Evolutionary conservation across 2,329 filamentous ascomycete species (phyloP), one percentile per base, ranked within the genome.

Genomic region (Diaporthe ampelina): DNA sequence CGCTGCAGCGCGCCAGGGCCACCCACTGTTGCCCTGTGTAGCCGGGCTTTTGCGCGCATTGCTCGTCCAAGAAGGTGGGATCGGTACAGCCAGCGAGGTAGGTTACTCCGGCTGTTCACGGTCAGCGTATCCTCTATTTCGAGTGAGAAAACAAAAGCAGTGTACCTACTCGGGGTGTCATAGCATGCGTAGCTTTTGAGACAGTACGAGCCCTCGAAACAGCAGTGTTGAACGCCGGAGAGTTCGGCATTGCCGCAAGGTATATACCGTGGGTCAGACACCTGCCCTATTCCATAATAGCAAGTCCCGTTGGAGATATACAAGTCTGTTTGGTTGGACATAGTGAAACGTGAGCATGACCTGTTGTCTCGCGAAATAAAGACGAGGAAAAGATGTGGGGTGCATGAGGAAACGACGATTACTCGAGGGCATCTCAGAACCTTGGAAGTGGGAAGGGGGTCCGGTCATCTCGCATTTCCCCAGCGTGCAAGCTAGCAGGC

Each of bases 271-370:
- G 67, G 50, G 35, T 70, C 67, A 17, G 67, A 70, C 10, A 70
- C n/a, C 37, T 70, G 67, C 15, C 67, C 67, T 40, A n/a, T 8
- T 32, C 67, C 67, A 45, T 70, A 70, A 26, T 70, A 70, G 35
- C 67, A 70, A 24, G 67, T 70, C 3, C 67, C 67, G 15, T 70
- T 70, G 15, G 43, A 75, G 19, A 58, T 69, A 29, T 71, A 52
- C n/a, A 70, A 24, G 52, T 70, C 67, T 32, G 67, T 52, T n/a
- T 70, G 24, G 67, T 70, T 57, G 26, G 67, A 70, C 67, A 70
- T 70, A 1, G 15, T 70, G 29, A 21, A n/a, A 50, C 3, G 21
- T 29, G 43, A 35, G 43, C 61, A 65, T 37, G 19, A 17, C 10
- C 61, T 32, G 19, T 13, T 4, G 24, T 21, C 29, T 32, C n/a